Evolutionary conservation across 345 rosid genomes (phyloP).

Genomic region (Iberis pinnata): DNA sequence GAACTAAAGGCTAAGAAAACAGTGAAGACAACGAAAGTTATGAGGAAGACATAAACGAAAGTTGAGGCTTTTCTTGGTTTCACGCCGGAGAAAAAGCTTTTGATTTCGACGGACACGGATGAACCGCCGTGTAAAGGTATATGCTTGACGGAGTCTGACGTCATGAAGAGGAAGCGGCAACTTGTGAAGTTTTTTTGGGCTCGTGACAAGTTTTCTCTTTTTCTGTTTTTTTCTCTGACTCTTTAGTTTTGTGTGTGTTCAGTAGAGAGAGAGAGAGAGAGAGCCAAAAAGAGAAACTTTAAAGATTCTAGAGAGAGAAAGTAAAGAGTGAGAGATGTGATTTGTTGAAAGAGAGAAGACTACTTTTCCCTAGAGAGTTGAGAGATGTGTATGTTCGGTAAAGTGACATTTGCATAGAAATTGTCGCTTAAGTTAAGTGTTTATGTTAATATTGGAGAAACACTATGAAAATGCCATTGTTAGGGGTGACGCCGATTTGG

Average conservation of each 20-base stretch:
- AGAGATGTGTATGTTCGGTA: slow-evolving; percentile 20
- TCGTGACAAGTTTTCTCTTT: slow-evolving; percentile 1
- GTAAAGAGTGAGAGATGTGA: background rate
- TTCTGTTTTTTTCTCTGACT: background rate
- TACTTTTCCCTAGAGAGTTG: background rate
- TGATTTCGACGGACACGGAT: slow-evolving; percentile 33
- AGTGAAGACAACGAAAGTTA: slow-evolving; percentile 59
- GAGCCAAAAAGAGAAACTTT: background rate
- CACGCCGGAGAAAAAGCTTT: slow-evolving; percentile 36
- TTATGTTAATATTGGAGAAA: background rate
- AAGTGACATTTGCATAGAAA: slow-evolving; percentile 22
- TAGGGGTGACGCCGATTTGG: background rate
- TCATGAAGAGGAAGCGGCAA: slow-evolving; percentile 32
- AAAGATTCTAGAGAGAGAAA: slow-evolving; percentile 6
- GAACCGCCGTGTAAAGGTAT: slow-evolving; percentile 32
- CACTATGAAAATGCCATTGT: slow-evolving; percentile 19
- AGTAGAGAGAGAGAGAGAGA: background rate
- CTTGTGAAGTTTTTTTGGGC: background rate
- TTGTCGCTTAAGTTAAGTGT: slow-evolving; percentile 14
- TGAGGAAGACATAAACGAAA: slow-evolving; percentile 56
- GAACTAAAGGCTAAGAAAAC: slow-evolving; percentile 60
- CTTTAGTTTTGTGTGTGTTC: background rate
- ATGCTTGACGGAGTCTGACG: slow-evolving; percentile 49
- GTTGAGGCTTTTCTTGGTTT: slow-evolving; percentile 48
- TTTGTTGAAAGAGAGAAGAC: slow-evolving; percentile 11